Percentiles rank a stretch among this genome's conserved stretches.
Conservation (phyloP, 2,329 filamentous ascomycete species). For the Neofusicoccum umdonicola region DNA sequence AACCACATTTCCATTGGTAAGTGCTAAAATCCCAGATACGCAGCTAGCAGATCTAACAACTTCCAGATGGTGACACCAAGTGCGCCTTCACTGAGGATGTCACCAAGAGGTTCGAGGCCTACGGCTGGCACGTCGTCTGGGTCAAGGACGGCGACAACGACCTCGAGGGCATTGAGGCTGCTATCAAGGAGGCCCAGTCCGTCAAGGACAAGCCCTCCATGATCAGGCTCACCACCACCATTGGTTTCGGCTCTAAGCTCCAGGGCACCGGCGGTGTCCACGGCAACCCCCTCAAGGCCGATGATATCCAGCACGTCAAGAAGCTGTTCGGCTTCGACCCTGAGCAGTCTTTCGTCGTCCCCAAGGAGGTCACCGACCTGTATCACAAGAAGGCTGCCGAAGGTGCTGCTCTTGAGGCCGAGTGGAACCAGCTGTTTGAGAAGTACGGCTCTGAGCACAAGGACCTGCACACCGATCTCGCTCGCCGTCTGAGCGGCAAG, state of each 20-base stretch:
- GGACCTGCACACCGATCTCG: slow-evolving; percentile 75
- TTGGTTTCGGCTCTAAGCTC: slow-evolving; percentile 90
- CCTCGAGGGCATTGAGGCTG: slow-evolving; percentile 81
- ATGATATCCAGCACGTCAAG: slow-evolving; percentile 94
- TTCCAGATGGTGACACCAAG: slow-evolving; percentile 85
- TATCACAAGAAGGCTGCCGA: slow-evolving; percentile 82
- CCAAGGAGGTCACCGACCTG: slow-evolving; percentile 89
- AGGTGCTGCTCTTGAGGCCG: slow-evolving; percentile 84
- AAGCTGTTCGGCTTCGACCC: slow-evolving; percentile 94
- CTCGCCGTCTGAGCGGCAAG: slow-evolving; percentile 74
- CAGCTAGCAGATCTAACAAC: not conserved
- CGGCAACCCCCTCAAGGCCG: slow-evolving; percentile 90
- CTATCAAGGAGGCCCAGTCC: slow-evolving; percentile 78
- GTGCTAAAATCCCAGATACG: not conserved
- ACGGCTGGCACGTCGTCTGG: slow-evolving; percentile 88
- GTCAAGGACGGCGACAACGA: slow-evolving; percentile 89
- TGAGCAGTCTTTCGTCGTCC: slow-evolving; percentile 86
- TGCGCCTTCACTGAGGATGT: slow-evolving; percentile 97
- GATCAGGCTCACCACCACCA: slow-evolving; percentile 96
- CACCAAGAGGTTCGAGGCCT: slow-evolving; percentile 88
- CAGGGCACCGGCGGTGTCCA: slow-evolving; percentile 95
- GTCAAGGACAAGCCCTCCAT: slow-evolving; percentile 95
- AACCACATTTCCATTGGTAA: slow-evolving; percentile 88
- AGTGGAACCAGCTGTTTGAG: slow-evolving; percentile 92
- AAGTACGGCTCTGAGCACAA: slow-evolving; percentile 80